Base-by-base conservation (phyloP, 768 basidiomycete species). In the Trametes villosa region DNA sequence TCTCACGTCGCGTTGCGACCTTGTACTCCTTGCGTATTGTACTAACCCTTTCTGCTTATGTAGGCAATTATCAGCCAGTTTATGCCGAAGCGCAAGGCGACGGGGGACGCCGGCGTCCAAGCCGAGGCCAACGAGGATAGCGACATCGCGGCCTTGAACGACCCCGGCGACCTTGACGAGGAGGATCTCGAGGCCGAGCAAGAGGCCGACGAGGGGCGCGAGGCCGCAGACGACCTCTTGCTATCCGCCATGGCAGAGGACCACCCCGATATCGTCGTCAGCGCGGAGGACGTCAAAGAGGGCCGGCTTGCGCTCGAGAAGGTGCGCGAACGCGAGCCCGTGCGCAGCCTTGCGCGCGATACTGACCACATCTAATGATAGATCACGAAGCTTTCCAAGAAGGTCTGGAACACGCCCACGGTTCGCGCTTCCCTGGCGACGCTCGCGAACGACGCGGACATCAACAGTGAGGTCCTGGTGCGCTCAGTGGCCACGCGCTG, bases 401-500 rank as follows among this genome's bases (percentile, higher is more conserved):
- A 51, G n/a, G 49, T 51, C 31, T 51, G 30, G 31, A 20, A 63
- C 45, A 33, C 59, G 65, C 68, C 63, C 67, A 15, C 64, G 47
- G 13, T 63, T 49, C 26, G 55, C 69, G 1, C 62, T 51, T 24
- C 66, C 50, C 56, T 72, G 68, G 45, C 62, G 65, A 33, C 33
- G 31, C 22, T 36, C 48, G 26, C 42, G 12, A 26, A 22, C 0
- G 26, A 36, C 53, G 53, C 54, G 36, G 57, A 50, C 50, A 7
- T 67, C 42, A n/a, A 60, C 49, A 17, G 53, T 46, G 18, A 65
- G 57, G 46, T 17, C 13, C 13, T 41, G 48, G 6, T 58, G 53
- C 1, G 57, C 33, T 41, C 29, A 2, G 63, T 54, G 22, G 40
- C 70, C 30, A 36, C 72, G 7, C 57, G 67, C 15, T 73, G 73